phyloP scores from a whole-genome alignment of 345 rosid genomes.

The Sisymbrium altissimum region DNA sequence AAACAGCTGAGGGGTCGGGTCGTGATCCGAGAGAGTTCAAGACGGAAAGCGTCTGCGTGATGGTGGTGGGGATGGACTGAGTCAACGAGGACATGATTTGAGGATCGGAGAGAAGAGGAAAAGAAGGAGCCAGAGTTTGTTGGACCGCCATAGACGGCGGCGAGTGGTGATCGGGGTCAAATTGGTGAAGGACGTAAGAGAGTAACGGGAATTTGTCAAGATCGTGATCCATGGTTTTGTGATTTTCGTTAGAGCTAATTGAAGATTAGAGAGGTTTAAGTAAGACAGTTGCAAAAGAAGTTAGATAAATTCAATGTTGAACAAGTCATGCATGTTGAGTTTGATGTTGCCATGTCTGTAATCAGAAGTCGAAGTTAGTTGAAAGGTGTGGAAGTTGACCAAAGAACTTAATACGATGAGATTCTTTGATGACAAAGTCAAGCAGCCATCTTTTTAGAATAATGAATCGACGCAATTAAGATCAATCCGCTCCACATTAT shows the following conservation, averaged over 20 bases:
- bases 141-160: conserved; percentile 40
- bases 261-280: conserved; percentile 15
- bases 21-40: conserved; percentile 68
- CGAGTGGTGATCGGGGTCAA: conserved; percentile 37
- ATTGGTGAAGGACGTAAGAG: conserved; percentile 50
- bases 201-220: conserved; percentile 56
- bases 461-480: background rate
- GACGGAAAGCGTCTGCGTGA: conserved; percentile 52
- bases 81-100: conserved; percentile 47
- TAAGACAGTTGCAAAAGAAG: background rate
- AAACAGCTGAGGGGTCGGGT: conserved; percentile 64
- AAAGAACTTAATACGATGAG: background rate
- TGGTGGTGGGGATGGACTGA: conserved; percentile 46
- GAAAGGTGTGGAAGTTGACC: background rate
- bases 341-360: conserved; percentile 22
- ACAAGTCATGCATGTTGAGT: conserved; percentile 19
- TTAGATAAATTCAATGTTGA: background rate
- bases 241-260: background rate
- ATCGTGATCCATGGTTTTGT: conserved; percentile 49
- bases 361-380: background rate
- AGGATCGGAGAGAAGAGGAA: conserved; percentile 49
- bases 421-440: background rate
- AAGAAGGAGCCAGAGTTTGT: conserved; percentile 32
- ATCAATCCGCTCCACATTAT: background rate
- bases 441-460: background rate